phyloP scores from a whole-genome alignment of 768 basidiomycete species.

The Austroboletus eburneus region DNA sequence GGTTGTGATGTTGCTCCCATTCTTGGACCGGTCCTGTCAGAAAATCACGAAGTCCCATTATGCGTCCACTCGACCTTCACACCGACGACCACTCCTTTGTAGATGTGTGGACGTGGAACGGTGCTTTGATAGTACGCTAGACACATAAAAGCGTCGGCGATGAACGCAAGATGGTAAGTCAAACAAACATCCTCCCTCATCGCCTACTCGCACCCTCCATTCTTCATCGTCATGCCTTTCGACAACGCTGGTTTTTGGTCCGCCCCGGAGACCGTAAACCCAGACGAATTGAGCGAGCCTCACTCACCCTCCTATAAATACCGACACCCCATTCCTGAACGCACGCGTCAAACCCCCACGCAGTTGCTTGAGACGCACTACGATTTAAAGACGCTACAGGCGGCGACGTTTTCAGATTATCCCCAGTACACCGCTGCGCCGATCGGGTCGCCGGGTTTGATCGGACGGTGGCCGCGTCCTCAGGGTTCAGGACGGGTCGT shows the following conservation, averaged over 20 bases:
- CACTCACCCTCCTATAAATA: not conserved
- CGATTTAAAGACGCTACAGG: not conserved
- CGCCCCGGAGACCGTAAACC: constrained; percentile 4
- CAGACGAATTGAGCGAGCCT: not conserved
- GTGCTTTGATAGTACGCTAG: not conserved
- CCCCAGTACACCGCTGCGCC: not conserved
- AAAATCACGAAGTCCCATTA: not conserved
- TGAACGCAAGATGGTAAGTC: not conserved
- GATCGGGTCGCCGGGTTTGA: not conserved
- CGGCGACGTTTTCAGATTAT: not conserved
- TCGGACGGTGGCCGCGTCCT: constrained; percentile 1
- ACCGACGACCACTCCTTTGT: constrained; percentile 3
- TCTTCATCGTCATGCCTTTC: constrained; percentile 2
- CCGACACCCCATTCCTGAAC: not conserved
- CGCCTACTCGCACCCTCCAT: not conserved
- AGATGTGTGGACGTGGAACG: not conserved
- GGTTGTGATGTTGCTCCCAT: not conserved
- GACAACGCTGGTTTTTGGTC: not conserved
- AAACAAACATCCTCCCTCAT: not conserved
- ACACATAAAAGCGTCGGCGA: constrained; percentile 4
- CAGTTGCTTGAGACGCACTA: not conserved
- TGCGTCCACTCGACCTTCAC: not conserved
- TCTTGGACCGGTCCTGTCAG: not conserved
- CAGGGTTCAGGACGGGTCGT: not conserved
- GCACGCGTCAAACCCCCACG: constrained; percentile 1